Base-by-base conservation (phyloP, 129 eudicot species). In the Lonicera japonica region DNA sequence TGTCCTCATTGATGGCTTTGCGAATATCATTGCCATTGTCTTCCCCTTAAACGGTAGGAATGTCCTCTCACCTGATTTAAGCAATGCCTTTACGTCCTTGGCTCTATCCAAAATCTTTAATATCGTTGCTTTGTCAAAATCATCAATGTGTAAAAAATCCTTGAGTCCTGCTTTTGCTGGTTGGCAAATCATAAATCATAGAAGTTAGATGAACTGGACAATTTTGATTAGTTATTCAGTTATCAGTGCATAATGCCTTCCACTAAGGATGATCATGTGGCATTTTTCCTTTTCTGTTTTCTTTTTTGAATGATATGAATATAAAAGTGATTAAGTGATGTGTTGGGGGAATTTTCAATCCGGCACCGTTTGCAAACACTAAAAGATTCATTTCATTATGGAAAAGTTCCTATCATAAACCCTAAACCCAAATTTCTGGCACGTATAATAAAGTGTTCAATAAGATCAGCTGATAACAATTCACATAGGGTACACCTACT, bases 1-100 rank as follows among this genome's bases (percentile, higher is more conserved):
- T 21, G 99, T 92, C 73, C 99, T 80, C 99, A 92, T 92, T 58
- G 99, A 92, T 11, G 99, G 99, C 70, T 92, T 92, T 25, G 99
- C 99, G 78, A 92, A 92, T 47, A 92, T 92, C 99, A 92, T 92
- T 8, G 95, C 91, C 99, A 92, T 85, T 41, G 96, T 82, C 82
- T 88, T 92, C 39, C 99, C 99, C 55, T 82, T 88, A 61, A 92
- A 88, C 12, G 97, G 95, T 63, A 83, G 95, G 76, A 77, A 86
- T 23, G 91, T 80, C 71, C 86, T 83, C 57, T 89, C 97, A 60
- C 95, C 97, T 34, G 95, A 86, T 74, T 89, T 89, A 18, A 89
- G 64, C 54, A 78, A 75, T 8, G 84, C 86, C 75, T 89, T 89
- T 40, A 86, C 95, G 77, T 83, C 91, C 69, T 68, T 61, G 22